phyloP scores from a whole-genome alignment of 1,284 basidiomycete genomes.

The Ceratobasidium sp. region DNA sequence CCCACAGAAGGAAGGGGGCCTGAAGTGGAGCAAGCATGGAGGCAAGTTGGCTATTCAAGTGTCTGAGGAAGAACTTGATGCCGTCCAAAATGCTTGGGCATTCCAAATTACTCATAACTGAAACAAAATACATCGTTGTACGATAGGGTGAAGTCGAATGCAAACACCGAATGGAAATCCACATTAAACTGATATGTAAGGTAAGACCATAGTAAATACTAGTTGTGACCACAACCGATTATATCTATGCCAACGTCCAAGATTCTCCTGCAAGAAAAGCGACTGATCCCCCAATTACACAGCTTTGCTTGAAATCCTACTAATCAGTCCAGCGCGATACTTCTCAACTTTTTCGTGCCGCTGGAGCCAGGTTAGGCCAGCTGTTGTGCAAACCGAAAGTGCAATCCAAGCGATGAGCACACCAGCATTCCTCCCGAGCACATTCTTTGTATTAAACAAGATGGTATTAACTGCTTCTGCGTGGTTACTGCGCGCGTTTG shows the following conservation, averaged over 20 bases:
- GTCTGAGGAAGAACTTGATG: slow-evolving; percentile 53
- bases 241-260: no score
- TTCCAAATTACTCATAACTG: slow-evolving; percentile 56
- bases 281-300: neutral
- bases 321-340: slow-evolving; percentile 26
- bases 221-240: no score
- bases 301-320: slow-evolving; percentile 18
- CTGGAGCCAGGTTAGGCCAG: slow-evolving; percentile 58
- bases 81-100: slow-evolving; percentile 60
- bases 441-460: slow-evolving; percentile 64
- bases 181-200: neutral
- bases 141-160: neutral
- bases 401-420: slow-evolving; percentile 64
- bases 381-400: slow-evolving; percentile 59
- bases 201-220: no score
- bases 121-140: slow-evolving; percentile 51
- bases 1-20: slow-evolving; percentile 47
- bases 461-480: slow-evolving; percentile 57
- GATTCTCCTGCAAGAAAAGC: no score
- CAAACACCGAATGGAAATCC: neutral
- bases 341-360: slow-evolving; percentile 46
- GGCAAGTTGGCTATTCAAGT: slow-evolving; percentile 54
- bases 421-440: slow-evolving; percentile 61
- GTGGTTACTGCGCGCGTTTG: slow-evolving; percentile 3
- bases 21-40: slow-evolving; percentile 47